A percentile compares a stretch with the other conserved stretches of the same genome.
Evolutionary conservation across 345 rosid genomes (phyloP).

Genomic region (Sapria himalayana): DNA sequence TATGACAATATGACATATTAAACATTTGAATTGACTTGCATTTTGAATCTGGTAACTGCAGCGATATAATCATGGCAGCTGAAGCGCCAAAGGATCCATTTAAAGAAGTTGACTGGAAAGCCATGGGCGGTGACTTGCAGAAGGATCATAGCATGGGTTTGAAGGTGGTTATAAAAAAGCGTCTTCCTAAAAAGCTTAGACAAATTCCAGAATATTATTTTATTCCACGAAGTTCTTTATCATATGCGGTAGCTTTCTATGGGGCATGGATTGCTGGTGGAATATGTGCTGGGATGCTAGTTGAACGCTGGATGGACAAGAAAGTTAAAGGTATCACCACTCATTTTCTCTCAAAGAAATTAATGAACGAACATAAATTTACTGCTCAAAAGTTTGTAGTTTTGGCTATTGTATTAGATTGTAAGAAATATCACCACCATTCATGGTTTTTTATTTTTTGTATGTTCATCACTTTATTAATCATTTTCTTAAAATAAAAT

Average conservation of each 20-base stretch:
- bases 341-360: no score
- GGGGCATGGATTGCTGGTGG: conserved; percentile 78
- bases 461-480: no score
- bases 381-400: no score
- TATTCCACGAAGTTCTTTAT: conserved; percentile 49
- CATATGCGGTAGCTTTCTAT: conserved; percentile 39
- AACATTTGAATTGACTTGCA: no score
- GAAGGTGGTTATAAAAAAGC: conserved; percentile 34
- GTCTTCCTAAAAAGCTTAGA: conserved; percentile 60
- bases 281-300: conserved; percentile 69
- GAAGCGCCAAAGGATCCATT: conserved; percentile 62
- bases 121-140: conserved; percentile 38
- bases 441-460: no score
- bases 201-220: conserved; percentile 80
- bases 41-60: no score
- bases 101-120: conserved; percentile 77
- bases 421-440: no score
- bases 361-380: no score
- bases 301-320: conserved; percentile 76
- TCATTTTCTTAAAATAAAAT: no score
- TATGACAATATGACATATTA: no score
- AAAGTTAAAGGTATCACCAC: conserved; percentile 42
- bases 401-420: no score
- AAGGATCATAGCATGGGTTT: conserved; percentile 32
- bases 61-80: conserved; percentile 42